A percentile compares a stretch with the other conserved stretches of the same genome.
Evolutionary conservation across 2,329 filamentous ascomycete species (phyloP).

Genomic region (Dothideomycetes sp.): DNA sequence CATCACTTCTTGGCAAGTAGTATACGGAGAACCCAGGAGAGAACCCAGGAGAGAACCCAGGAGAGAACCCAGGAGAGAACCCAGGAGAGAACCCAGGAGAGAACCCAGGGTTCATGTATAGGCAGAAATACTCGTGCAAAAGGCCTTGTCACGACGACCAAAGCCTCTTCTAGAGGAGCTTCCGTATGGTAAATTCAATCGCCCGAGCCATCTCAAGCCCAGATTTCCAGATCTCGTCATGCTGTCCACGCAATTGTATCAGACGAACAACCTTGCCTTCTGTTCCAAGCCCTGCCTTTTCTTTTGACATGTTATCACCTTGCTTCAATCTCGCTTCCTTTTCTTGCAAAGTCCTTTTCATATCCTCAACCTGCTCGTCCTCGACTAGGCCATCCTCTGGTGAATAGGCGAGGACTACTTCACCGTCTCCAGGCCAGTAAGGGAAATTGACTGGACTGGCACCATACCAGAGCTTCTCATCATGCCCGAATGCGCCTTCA

Average conservation of each 20-base stretch:
- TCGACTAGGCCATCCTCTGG: constrained; percentile 41
- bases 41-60: no score
- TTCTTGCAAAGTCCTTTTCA: constrained; percentile 46
- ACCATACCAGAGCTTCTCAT: constrained; percentile 41
- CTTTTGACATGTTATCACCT: no score
- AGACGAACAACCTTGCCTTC: constrained; percentile 26
- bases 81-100: no score
- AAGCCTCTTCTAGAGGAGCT: no score
- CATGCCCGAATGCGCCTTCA: constrained; percentile 32
- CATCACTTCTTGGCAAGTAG: no score
- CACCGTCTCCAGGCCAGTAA: constrained; percentile 35
- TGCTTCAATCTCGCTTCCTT: no score
- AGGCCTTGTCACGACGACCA: no score
- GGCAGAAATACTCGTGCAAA: no score
- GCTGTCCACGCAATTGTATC: constrained; percentile 46
- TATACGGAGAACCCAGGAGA: no score
- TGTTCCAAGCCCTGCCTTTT: constrained; percentile 33
- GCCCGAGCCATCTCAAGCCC: constrained; percentile 47
- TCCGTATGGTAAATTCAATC: no score
- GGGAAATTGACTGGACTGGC: constrained; percentile 45
- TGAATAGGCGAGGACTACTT: constrained; percentile 38
- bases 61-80: no score
- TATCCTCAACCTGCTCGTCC: constrained; percentile 48
- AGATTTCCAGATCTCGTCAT: constrained; percentile 56
- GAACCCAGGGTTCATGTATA: no score